Percentiles rank a stretch among this genome's conserved stretches.
phyloP scores from a whole-genome alignment of 257 asterid genomes.

The Solanum boliviense region DNA sequence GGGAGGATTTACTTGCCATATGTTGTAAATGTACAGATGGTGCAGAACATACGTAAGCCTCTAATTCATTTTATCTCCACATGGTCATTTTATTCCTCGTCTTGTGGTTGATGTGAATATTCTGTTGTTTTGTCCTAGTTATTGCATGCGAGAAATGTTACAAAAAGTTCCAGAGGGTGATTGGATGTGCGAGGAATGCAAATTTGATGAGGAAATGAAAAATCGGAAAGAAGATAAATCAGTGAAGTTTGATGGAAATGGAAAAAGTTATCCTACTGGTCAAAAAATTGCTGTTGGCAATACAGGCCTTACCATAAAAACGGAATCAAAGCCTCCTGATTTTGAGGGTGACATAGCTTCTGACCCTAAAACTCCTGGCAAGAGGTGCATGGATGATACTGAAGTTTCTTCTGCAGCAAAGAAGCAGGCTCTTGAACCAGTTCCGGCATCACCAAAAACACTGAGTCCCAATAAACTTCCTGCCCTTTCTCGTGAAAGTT shows the following conservation, averaged over 20 bases:
- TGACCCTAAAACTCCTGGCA: conserved; percentile 28
- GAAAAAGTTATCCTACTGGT: conserved; percentile 40
- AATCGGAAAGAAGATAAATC: conserved; percentile 32
- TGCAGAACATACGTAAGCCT: conserved; percentile 89
- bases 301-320: conserved; percentile 3
- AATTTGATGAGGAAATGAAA: conserved; percentile 29
- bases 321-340: conserved; percentile 25
- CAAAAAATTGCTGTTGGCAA: conserved; percentile 41
- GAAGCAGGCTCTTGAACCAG: conserved; percentile 45
- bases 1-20: conserved; percentile 81
- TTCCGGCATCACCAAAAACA: conserved; percentile 37
- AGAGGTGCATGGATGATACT: conserved; percentile 52
- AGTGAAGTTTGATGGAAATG: conserved; percentile 32
- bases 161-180: conserved; percentile 67
- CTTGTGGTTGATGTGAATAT: conserved; percentile 4
- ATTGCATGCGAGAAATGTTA: conserved; percentile 79
- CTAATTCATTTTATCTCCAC: not conserved
- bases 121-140: conserved; percentile 36
- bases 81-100: not conserved
- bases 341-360: conserved; percentile 5
- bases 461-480: conserved; percentile 26
- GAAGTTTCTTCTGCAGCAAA: conserved; percentile 64
- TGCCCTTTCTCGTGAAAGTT: conserved; percentile 49
- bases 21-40: conserved; percentile 89
- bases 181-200: conserved; percentile 96